Percentiles rank a stretch among this genome's conserved stretches.
phyloP scores from a whole-genome alignment of 2,329 filamentous ascomycete genomes.

The Pyrenochaeta sp. region DNA sequence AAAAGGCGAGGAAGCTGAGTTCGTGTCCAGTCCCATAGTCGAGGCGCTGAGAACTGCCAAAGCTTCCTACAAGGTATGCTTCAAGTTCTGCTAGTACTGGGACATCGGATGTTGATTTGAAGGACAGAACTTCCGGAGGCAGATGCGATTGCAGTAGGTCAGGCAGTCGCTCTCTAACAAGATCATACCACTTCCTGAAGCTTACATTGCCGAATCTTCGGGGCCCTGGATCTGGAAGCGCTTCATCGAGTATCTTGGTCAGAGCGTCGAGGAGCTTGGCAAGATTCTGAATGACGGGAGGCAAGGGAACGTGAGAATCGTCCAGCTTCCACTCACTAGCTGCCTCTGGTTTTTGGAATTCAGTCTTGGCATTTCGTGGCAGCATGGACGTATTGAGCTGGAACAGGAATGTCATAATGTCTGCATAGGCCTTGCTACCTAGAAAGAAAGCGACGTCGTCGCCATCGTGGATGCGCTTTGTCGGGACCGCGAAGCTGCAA shows the following conservation, averaged over 20 bases:
- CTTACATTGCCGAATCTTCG: conserved; percentile 91
- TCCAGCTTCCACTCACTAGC: conserved; percentile 62
- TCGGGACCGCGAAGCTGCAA: conserved; percentile 68
- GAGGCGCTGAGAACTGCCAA: conserved; percentile 86
- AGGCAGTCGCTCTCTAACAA: conserved; percentile 68
- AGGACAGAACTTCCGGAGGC: conserved; percentile 55
- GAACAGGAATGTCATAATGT: conserved; percentile 85
- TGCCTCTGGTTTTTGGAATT: conserved; percentile 45
- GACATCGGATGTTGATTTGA: conserved; percentile 35
- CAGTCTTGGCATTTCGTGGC: conserved; percentile 63
- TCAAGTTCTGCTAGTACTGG: conserved; percentile 72
- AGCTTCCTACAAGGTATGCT: conserved; percentile 82
- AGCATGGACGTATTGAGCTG: conserved; percentile 91
- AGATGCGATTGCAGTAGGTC: conserved; percentile 66
- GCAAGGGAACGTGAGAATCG: conserved; percentile 54
- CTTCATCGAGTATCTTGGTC: conserved; percentile 73
- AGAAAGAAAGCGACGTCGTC: conserved; percentile 84
- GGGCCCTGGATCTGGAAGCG: conserved; percentile 84
- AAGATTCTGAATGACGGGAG: conserved; percentile 68
- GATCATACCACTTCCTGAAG: conserved; percentile 82
- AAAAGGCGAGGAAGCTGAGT: conserved; percentile 89
- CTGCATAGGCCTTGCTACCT: conserved; percentile 79
- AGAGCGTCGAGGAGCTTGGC: conserved; percentile 71
- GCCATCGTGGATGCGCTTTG: conserved; percentile 84
- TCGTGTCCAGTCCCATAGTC: conserved; percentile 98